Base-by-base conservation (phyloP, 306 rosid species). In the Potentilla sterilis region DNA sequence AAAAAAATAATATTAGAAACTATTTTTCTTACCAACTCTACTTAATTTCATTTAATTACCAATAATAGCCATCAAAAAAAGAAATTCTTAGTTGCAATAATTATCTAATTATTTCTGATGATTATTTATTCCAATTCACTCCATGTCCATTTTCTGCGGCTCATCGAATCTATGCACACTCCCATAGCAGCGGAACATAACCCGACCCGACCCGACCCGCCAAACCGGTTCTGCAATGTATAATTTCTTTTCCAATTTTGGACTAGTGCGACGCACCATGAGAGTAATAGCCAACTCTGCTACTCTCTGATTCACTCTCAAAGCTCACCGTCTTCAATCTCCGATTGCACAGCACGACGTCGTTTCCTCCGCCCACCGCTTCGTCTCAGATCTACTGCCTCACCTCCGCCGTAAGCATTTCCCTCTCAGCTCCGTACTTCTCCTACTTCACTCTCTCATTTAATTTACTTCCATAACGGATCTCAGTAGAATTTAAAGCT, bases 401-500 rank as follows among this genome's bases (percentile, higher is more conserved):
- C 69, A 58, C 7, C 9, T 32, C 65, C 14, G 0, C 37, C 37
- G 77, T 73, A 73, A 73, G 69, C 57, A 59, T 44, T 43, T 43
- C 49, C 44, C 10, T 32, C 48, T 65, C 54, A 22, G n/a, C 11
- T 37, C 40, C 38, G 18, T 49, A 32, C 64, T 18, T 5, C 14
- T 55, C 1, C 18, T 14, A 1, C 75, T 47, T 19, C 63, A 13
- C 1, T 10, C 19, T 43, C 59, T 57, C 63, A 14, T 32, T 42
- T 8, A 32, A 58, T 3, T 37, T 35, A 72, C 15, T 21, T 72
- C 51, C 10, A 10, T 58, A 57, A 73, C 55, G 42, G 77, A 73
- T 58, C 77, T 74, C 55, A 28, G 12, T 73, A n/a, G 35, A 73
- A 73, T 74, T 59, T 34, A 74, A 61, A 43, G n/a, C 35, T 16